These are phyloP conservation scores for Babesia sp. DNA, from an alignment of 169 alveolate genomes.

Conservation along the genomic window DNA sequence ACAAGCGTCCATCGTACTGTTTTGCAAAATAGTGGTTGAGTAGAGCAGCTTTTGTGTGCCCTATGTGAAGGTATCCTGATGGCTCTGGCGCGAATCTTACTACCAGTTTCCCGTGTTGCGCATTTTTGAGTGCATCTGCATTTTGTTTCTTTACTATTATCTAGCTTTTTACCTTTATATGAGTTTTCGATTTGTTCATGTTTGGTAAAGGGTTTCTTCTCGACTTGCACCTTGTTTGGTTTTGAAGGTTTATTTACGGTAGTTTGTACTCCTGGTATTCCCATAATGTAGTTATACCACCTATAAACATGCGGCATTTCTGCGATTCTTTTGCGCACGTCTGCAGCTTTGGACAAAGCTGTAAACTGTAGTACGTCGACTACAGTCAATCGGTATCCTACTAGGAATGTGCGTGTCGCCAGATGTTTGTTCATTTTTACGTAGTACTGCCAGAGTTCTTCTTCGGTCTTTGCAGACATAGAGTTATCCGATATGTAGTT, in stretches of 20 bases:
- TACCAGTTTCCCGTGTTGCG: conserved; percentile 93
- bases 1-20: conserved; percentile 90
- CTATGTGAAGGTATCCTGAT: conserved; percentile 98
- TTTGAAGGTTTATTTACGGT: not conserved
- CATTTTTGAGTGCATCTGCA: conserved; percentile 85
- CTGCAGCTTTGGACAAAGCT: not conserved
- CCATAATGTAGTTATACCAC: conserved; percentile 55
- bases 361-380: conserved; percentile 50
- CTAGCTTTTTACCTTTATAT: conserved; percentile 41
- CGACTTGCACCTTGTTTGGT: not conserved
- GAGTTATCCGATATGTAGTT: not conserved
- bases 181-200: conserved; percentile 58
- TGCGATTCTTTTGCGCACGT: conserved; percentile 11
- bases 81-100: conserved; percentile 99
- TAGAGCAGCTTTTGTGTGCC: conserved; percentile 98
- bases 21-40: conserved; percentile 93
- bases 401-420: conserved; percentile 47
- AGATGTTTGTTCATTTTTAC: conserved; percentile 52
- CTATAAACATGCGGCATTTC: conserved; percentile 37
- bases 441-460: conserved; percentile 31
- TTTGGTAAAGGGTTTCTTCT: conserved; percentile 64
- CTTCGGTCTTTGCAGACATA: not conserved
- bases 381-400: conserved; percentile 58
- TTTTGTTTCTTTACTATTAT: not conserved
- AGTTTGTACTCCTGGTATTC: conserved; percentile 35